Conservation (phyloP, 495 filamentous ascomycete species). For the Delitschia confertaspora region DNA sequence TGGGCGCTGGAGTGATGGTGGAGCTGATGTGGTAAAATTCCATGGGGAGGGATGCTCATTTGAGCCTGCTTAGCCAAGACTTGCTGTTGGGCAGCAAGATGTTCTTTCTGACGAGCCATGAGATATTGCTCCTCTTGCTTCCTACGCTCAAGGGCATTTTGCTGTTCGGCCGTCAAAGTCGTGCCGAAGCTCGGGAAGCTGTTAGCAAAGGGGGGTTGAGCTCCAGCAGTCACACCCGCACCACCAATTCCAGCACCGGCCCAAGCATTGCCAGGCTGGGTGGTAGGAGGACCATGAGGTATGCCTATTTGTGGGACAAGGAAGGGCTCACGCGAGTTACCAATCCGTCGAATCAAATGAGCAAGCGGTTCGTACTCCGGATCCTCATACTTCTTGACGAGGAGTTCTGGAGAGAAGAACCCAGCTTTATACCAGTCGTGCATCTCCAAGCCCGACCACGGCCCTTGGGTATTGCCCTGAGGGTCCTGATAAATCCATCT, state of each 20-base stretch:
- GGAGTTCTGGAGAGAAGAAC: conserved; percentile 89
- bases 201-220: conserved; percentile 88
- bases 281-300: conserved; percentile 63
- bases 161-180: conserved; percentile 91
- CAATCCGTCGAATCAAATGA: conserved; percentile 88
- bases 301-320: conserved; percentile 94
- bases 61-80: conserved; percentile 66
- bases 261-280: conserved; percentile 41
- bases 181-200: conserved; percentile 97
- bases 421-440: conserved; percentile 99
- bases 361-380: conserved; percentile 92
- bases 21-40: conserved; percentile 48
- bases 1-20: conserved; percentile 93
- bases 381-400: conserved; percentile 90
- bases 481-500: conserved; percentile 97
- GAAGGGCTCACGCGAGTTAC: conserved; percentile 95
- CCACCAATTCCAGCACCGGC: conserved; percentile 34
- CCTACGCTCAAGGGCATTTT: conserved; percentile 88
- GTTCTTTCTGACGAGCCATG: conserved; percentile 89
- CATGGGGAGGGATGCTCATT: conserved; percentile 48
- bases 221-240: conserved; percentile 41
- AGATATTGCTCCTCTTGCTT: conserved; percentile 98
- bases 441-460: conserved; percentile 95
- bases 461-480: conserved; percentile 81
- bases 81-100: conserved; percentile 70